Base-by-base conservation (phyloP, 352 stramenopile species). In the Phytophthora litchii region DNA sequence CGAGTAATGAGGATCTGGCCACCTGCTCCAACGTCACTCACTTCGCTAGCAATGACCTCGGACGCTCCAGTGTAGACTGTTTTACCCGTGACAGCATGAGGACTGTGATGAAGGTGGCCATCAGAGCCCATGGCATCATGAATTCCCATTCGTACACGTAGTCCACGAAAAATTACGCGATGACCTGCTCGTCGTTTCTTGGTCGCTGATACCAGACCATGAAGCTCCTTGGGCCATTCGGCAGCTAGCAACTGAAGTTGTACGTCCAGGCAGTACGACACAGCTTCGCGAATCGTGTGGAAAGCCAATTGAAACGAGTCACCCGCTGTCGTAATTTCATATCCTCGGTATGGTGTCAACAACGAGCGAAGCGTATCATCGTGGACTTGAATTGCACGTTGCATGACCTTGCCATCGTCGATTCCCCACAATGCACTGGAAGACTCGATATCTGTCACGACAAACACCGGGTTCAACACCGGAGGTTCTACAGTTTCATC, bases 301-400 rank as follows among this genome's bases (percentile, higher is more conserved):
- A 92, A 92, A 3, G 76, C 80, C 13, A 92, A 34, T 17, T 90
- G 80, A 59, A 92, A 92, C 3, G 83, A 71, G 23, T 92, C 83
- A 2, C 83, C 83, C 0, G 66, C 69, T 1, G 83, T 92, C 23
- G 83, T 90, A 54, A 92, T 88, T 54, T 92, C 83, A 48, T 92
- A 92, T 10, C 82, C 82, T 34, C 70, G 69, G 32, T 89, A 75
- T 16, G 73, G 72, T n/a, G 55, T 48, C 34, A 86, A 37, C 47
- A 72, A 34, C 1, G 70, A 69, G 0, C 73, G 73, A 11, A 86
- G 45, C 0, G 71, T 67, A 40, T 81, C 61, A 32, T 86, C 77
- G 36, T 86, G 77, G 3, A 79, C 41, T 35, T 77, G 60, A 37
- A 67, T 79, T 8, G 73, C 70, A 3, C 55, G 56, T 40, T 82